These are phyloP conservation scores for Condylostoma magnum DNA, from an alignment of 169 alveolate genomes.

Conservation along the genomic window DNA sequence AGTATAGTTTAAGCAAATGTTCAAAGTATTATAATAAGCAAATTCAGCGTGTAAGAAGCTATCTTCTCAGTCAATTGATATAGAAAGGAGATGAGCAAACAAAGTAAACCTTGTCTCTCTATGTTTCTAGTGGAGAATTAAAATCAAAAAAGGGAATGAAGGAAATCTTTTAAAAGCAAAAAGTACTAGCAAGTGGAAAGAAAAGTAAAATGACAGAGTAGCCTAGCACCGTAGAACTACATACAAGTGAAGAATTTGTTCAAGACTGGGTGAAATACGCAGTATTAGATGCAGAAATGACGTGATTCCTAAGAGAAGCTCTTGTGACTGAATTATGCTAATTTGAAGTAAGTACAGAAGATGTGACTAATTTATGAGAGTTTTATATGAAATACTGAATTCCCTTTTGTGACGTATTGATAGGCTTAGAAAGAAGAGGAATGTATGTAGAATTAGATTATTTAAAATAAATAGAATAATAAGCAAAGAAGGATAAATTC, in stretches of 20 bases:
- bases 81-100: no score
- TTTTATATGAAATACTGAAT: constrained; percentile 71
- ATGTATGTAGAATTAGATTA: constrained; percentile 53
- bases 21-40: constrained; percentile 44
- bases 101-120: constrained; percentile 28
- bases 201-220: constrained; percentile 17
- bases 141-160: constrained; percentile 24
- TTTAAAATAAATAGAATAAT: constrained; percentile 40
- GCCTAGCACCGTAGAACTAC: constrained; percentile 45
- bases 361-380: constrained; percentile 46
- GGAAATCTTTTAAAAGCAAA: constrained; percentile 3
- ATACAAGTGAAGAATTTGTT: constrained; percentile 42
- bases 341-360: constrained; percentile 35
- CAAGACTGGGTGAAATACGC: constrained; percentile 72
- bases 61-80: background rate
- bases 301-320: constrained; percentile 57
- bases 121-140: background rate
- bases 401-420: constrained; percentile 72
- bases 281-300: constrained; percentile 70
- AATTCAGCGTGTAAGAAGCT: constrained; percentile 37
- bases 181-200: background rate
- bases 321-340: constrained; percentile 27
- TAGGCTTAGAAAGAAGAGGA: constrained; percentile 78
- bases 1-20: constrained; percentile 50
- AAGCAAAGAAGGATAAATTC: constrained; percentile 56